Evolutionary conservation across 768 basidiomycete species (phyloP).

Genomic region (Boletales sp.): DNA sequence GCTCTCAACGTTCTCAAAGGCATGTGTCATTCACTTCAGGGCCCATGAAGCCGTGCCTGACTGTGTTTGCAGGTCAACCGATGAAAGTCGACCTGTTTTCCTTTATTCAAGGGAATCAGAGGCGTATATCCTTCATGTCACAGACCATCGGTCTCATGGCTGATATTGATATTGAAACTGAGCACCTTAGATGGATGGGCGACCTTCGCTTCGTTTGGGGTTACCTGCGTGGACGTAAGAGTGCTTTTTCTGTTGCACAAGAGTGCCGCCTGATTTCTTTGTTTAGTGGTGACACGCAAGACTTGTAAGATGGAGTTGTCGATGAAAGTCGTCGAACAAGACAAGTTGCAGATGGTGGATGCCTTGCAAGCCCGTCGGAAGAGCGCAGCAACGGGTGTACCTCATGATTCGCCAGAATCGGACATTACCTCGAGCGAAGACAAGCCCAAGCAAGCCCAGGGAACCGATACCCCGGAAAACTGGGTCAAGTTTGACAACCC

Average conservation of each 20-base stretch:
- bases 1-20: conserved; percentile 82
- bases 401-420: conserved; percentile 7
- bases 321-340: conserved; percentile 62
- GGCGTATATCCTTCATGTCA: conserved; percentile 75
- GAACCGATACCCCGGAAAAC: conserved; percentile 36
- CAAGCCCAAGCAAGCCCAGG: neutral
- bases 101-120: conserved; percentile 61
- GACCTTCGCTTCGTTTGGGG: conserved; percentile 75
- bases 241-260: neutral
- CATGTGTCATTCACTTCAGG: neutral
- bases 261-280: neutral
- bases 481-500: conserved; percentile 73
- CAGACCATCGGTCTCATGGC: conserved; percentile 84
- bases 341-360: conserved; percentile 70
- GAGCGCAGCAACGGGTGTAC: conserved; percentile 12
- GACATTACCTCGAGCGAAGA: conserved; percentile 9
- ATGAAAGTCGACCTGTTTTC: conserved; percentile 80
- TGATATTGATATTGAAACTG: conserved; percentile 80
- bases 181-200: conserved; percentile 85
- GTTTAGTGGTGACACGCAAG: conserved; percentile 55
- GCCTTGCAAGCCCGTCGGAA: conserved; percentile 39
- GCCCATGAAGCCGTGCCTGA: neutral
- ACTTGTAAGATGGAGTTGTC: conserved; percentile 68
- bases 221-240: conserved; percentile 62
- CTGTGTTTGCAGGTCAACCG: conserved; percentile 48